Evolutionary conservation across 2,329 filamentous ascomycete species (phyloP).

Genomic region (Hypoxylon sp.): DNA sequence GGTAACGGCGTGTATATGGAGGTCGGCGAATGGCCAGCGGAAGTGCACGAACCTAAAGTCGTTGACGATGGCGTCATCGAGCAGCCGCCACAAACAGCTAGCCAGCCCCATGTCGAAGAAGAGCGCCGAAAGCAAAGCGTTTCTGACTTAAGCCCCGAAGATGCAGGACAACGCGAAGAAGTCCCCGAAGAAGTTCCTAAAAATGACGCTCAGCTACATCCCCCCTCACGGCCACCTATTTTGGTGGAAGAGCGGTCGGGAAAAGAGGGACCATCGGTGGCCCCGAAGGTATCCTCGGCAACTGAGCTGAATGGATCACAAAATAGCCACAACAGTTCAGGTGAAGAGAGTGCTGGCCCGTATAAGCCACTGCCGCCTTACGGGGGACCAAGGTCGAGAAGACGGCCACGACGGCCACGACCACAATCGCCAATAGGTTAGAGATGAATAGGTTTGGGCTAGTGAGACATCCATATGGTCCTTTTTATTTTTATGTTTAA

Average conservation of each 20-base stretch:
- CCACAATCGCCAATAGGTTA: constrained; percentile 25
- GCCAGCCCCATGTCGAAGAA: neutral
- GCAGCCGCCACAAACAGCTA: neutral
- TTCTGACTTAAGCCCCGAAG: neutral
- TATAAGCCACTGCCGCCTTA: constrained; percentile 32
- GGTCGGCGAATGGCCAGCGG: constrained; percentile 17
- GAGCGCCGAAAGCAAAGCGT: constrained; percentile 4
- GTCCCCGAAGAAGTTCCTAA: neutral
- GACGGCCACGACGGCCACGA: constrained; percentile 33
- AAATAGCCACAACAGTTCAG: constrained; percentile 6
- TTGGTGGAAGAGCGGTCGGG: constrained; percentile 15
- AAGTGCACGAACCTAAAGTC: neutral
- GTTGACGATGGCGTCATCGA: neutral
- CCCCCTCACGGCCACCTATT: neutral
- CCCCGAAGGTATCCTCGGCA: constrained; percentile 6
- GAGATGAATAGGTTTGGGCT: constrained; percentile 8
- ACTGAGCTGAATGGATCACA: constrained; percentile 2
- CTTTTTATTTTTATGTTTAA: neutral
- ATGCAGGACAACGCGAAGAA: constrained; percentile 10
- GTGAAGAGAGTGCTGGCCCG: constrained; percentile 14
- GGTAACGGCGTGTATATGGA: constrained; percentile 17
- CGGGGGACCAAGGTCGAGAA: constrained; percentile 30
- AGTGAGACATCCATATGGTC: neutral
- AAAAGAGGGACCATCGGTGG: constrained; percentile 2
- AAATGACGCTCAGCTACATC: constrained; percentile 6